phyloP scores from a whole-genome alignment of 1,284 basidiomycete genomes.

The Cystobasidium pallidum region DNA sequence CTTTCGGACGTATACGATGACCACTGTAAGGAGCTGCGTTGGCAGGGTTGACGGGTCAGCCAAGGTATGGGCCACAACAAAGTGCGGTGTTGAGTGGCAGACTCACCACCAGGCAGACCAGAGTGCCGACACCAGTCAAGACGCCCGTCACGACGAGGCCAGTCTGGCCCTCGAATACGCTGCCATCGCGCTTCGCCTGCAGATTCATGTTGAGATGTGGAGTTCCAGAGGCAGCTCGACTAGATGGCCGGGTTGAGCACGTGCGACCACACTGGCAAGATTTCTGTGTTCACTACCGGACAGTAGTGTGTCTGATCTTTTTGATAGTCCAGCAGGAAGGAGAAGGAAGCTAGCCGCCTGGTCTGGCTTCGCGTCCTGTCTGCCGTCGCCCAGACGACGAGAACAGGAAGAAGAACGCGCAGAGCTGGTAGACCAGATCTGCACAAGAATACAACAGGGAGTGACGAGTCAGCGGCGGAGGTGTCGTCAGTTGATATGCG shows the following conservation, averaged over 20 bases:
- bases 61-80: background rate
- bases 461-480: background rate
- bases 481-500: background rate
- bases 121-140: slow-evolving; percentile 12
- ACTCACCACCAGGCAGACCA: slow-evolving; percentile 17
- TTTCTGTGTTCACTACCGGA: no score
- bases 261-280: no score
- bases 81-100: no score
- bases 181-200: background rate
- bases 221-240: background rate
- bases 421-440: no score
- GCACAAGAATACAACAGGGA: background rate
- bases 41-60: no score
- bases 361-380: no score
- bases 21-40: background rate
- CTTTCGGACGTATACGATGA: slow-evolving; percentile 10
- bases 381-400: slow-evolving; percentile 7
- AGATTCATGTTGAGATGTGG: slow-evolving; percentile 6
- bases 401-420: background rate
- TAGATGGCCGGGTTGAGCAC: background rate
- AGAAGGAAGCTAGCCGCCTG: no score
- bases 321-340: no score
- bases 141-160: slow-evolving; percentile 25
- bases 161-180: slow-evolving; percentile 10
- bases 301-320: no score